phyloP scores from a whole-genome alignment of 139 green algal species.

The Pseudopediastrum boryanum region DNA sequence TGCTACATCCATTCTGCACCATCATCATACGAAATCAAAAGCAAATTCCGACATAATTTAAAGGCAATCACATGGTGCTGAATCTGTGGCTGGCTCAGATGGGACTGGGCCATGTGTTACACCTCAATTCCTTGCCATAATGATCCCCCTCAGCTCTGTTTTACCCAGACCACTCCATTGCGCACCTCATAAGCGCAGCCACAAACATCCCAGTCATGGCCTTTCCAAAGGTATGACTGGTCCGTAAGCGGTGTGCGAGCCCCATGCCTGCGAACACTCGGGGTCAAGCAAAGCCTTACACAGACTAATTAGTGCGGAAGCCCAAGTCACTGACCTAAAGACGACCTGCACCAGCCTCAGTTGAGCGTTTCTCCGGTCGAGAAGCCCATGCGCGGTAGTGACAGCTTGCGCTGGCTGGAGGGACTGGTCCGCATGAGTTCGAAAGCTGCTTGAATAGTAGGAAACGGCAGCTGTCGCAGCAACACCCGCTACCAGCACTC shows the following conservation, averaged over 20 bases:
- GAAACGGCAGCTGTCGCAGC: no score
- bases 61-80: neutral
- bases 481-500: no score
- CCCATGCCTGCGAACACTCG: conserved; percentile 59
- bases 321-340: conserved; percentile 56
- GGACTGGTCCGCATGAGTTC: no score
- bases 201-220: conserved; percentile 52
- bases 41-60: neutral
- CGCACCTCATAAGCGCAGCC: conserved; percentile 43
- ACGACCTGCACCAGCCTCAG: conserved; percentile 75
- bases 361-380: conserved; percentile 27
- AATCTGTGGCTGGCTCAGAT: neutral
- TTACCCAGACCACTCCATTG: no score
- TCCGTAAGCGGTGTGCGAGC: conserved; percentile 65
- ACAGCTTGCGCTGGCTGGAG: no score
- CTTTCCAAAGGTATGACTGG: conserved; percentile 46
- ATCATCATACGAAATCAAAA: neutral
- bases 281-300: neutral
- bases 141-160: no score
- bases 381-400: no score
- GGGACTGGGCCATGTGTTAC: neutral
- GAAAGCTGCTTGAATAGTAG: no score
- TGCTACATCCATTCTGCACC: neutral
- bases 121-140: neutral
- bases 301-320: neutral